Base-by-base conservation (phyloP, 345 rosid genomes). In the Corchorus olitorius region DNA sequence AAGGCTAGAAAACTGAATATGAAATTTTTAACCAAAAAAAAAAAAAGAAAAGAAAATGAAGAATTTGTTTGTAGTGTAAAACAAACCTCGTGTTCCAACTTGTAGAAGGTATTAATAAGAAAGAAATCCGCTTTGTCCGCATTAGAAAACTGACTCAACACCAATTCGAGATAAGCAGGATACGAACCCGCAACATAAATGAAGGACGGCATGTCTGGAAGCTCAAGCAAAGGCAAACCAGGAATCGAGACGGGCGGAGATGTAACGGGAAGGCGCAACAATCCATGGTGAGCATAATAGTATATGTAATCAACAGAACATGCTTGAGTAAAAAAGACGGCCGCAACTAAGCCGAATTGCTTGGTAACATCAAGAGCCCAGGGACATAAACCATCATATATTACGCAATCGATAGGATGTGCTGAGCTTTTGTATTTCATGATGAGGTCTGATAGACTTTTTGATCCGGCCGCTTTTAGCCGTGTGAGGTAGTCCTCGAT, bases 281-380 rank as follows among this genome's bases (percentile, higher is more conserved):
- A 33, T 35, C 89, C 87, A 5, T 39, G 63, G 15, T 82, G 81
- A 73, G 78, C 63, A n/a, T 75, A 65, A n/a, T 89, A 90, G 50
- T 86, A 89, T 5, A 93, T 49, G 60, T 80, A 91, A 83, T 91
- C 77, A 10, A 91, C 92, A 0, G 85, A 84, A 66, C 94, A 92
- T 6, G 84, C 68, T 48, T 92, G 94, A 3, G 98, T 92, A 49
- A 93, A 93, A 77, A 93, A 90, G 4, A 88, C 83, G 2, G 93
- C 94, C 0, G 79, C 92, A 7, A 53, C 17, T 5, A 91, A 35
- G n/a, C 88, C 91, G 1, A 83, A 83, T n/a, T 74, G 76, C 55
- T 86, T 85, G 45, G 92, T 90, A 15, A 92, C 83, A n/a, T 90
- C 93, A 19, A 92, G 81, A 3, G 83, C 90, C 97, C 97, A 93